phyloP scores from a whole-genome alignment of 352 stramenopile genomes.

The Globisporangium canariense region DNA sequence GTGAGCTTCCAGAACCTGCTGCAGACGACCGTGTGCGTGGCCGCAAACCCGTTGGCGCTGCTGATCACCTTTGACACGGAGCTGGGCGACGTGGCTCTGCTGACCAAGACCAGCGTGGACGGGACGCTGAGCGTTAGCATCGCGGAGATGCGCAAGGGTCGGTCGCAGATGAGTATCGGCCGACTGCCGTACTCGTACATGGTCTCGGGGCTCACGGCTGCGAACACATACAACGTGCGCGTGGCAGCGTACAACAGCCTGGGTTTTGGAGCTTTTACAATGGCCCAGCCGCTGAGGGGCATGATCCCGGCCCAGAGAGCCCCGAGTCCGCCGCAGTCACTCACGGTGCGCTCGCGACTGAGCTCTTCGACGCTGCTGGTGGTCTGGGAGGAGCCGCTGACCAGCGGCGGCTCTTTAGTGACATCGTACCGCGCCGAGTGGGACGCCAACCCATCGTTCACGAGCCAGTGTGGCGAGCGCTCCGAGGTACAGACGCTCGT shows the following conservation, averaged over 20 bases:
- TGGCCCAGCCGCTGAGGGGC: slow-evolving; percentile 29
- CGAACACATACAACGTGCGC: slow-evolving; percentile 85
- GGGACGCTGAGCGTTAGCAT: slow-evolving; percentile 12
- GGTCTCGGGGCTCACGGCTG: slow-evolving; percentile 67
- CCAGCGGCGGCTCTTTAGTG: slow-evolving; percentile 75
- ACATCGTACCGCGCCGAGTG: slow-evolving; percentile 94
- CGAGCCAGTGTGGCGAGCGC: slow-evolving; percentile 66
- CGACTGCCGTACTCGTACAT: slow-evolving; percentile 83
- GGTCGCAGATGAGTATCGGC: slow-evolving; percentile 52
- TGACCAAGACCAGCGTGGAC: slow-evolving; percentile 14
- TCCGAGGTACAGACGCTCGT: slow-evolving; percentile 65
- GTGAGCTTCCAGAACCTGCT: slow-evolving; percentile 36
- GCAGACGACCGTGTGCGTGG: slow-evolving; percentile 51
- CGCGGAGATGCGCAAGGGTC: slow-evolving; percentile 50
- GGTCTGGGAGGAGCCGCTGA: slow-evolving; percentile 74
- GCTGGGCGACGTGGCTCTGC: slow-evolving; percentile 42
- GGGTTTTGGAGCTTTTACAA: slow-evolving; percentile 84
- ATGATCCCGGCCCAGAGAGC: slow-evolving; percentile 38
- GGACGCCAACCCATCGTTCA: slow-evolving; percentile 89
- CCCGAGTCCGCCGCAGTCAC: slow-evolving; percentile 68
- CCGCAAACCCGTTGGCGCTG: slow-evolving; percentile 25
- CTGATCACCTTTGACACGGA: slow-evolving; percentile 57
- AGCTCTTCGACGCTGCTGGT: slow-evolving; percentile 55
- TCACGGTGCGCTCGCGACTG: slow-evolving; percentile 75
- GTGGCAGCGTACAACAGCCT: slow-evolving; percentile 94